Evolutionary conservation across 352 stramenopile genomes (phyloP), one percentile per base, ranked within the genome.

Genomic region (Globisporangium irregulare): DNA sequence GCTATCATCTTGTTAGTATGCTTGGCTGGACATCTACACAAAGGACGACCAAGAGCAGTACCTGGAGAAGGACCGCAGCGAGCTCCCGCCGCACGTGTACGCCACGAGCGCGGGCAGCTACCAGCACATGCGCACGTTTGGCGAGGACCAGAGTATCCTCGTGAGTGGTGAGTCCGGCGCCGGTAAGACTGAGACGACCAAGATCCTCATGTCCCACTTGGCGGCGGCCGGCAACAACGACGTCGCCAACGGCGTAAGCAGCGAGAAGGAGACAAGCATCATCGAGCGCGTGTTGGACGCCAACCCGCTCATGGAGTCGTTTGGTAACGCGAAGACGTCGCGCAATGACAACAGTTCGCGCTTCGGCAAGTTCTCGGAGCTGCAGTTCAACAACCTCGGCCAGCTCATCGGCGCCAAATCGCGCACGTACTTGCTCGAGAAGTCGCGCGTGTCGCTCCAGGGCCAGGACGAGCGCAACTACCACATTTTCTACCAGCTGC

Each of bases 401-500:
- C 81, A 93, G 66, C 73, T 97, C 36, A 82, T 97, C 46, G 90
- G 90, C 27, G 90, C 89, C 34, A 77, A 78, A 14, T 93, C 86
- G 34, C 84, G 89, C 59, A 96, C 89, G 43, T 97, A 95, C 68
- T 61, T 97, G 70, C 77, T 97, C 25, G 89, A 97, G 71, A 97
- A 97, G 68, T 91, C 86, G 36, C 85, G 89, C 36, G 96, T 85
- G 69, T 99, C 67, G 75, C 94, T 82, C 36, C 96, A 99, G 77
- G 87, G 85, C n/a, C 62, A 91, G 55, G 92, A 91, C 15, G 97
- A 99, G 76, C 82, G 97, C 59, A 99, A 99, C 81, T 99, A 98
- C 86, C 97, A 99, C 79, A 98, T 99, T 61, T 99, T 99, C 74
- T 99, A 99, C 82, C 91, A 99, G 69, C 72, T 99, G 38, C 75